phyloP scores from a whole-genome alignment of 371 early-diverging fungal species.

The Haplosporangium sp. region DNA sequence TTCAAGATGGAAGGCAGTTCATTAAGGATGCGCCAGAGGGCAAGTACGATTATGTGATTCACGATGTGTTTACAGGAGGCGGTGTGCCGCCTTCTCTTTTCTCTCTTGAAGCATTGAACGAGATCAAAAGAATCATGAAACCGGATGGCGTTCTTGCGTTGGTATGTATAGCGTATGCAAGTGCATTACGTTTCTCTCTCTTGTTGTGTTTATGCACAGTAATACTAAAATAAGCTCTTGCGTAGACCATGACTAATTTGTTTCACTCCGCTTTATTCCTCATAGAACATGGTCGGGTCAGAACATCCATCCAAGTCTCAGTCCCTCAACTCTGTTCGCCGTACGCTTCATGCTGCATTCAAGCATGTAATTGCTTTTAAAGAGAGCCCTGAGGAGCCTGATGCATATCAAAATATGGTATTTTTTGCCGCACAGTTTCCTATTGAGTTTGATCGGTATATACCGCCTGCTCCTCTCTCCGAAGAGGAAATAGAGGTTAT shows the following conservation, averaged over 20 bases:
- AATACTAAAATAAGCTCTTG: neutral
- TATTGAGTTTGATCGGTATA: slow-evolving; percentile 59
- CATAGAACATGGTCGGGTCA: slow-evolving; percentile 73
- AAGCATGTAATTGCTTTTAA: slow-evolving; percentile 66
- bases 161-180: slow-evolving; percentile 45
- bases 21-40: slow-evolving; percentile 59
- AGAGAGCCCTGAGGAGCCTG: slow-evolving; percentile 56
- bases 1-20: slow-evolving; percentile 79
- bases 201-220: neutral
- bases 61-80: slow-evolving; percentile 91
- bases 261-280: neutral
- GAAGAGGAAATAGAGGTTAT: slow-evolving; percentile 37
- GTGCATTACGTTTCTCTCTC: no score
- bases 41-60: slow-evolving; percentile 84
- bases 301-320: slow-evolving; percentile 54
- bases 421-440: slow-evolving; percentile 76
- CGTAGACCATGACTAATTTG: slow-evolving; percentile 1
- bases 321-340: slow-evolving; percentile 61
- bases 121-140: slow-evolving; percentile 72
- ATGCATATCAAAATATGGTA: slow-evolving; percentile 57
- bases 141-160: slow-evolving; percentile 82
- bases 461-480: slow-evolving; percentile 29
- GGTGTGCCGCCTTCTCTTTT: slow-evolving; percentile 76
- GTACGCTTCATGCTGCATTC: slow-evolving; percentile 67
- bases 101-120: slow-evolving; percentile 71